These are phyloP conservation scores for Epichloe bromicola DNA, from an alignment of 2,329 filamentous ascomycete species.

Conservation along the genomic window DNA sequence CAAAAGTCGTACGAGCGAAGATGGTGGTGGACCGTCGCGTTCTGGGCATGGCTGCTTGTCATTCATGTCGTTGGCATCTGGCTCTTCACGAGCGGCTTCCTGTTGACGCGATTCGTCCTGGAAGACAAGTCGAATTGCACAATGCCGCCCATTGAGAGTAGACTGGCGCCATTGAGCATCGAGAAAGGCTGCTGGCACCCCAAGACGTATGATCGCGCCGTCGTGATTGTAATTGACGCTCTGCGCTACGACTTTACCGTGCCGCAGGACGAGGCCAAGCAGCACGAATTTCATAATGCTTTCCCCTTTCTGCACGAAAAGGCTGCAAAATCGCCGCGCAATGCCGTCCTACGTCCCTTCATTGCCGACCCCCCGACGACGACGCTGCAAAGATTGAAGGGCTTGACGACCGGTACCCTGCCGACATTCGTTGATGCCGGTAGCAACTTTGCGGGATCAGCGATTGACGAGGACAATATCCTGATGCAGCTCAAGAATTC, in stretches of 20 bases:
- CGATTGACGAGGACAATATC: conserved; percentile 84
- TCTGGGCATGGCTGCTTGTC: conserved; percentile 57
- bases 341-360: conserved; percentile 85
- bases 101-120: conserved; percentile 73
- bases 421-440: conserved; percentile 91
- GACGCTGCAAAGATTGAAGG: conserved; percentile 84
- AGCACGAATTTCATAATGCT: conserved; percentile 64
- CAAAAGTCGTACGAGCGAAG: conserved; percentile 37
- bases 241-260: conserved; percentile 95
- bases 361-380: conserved; percentile 94
- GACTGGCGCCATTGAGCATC: conserved; percentile 26
- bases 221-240: conserved; percentile 84
- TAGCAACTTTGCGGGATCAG: conserved; percentile 88
- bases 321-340: conserved; percentile 56
- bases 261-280: conserved; percentile 38
- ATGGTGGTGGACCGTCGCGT: conserved; percentile 47
- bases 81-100: conserved; percentile 89
- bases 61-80: conserved; percentile 74
- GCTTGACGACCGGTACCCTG: conserved; percentile 84
- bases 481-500: conserved; percentile 52
- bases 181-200: conserved; percentile 86
- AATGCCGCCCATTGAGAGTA: conserved; percentile 49
- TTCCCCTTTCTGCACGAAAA: conserved; percentile 80
- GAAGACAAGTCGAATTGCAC: conserved; percentile 62
- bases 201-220: conserved; percentile 81